Conservation (phyloP, 1,139 yeast species). For the Zygosaccharomyces pseudobailii region DNA sequence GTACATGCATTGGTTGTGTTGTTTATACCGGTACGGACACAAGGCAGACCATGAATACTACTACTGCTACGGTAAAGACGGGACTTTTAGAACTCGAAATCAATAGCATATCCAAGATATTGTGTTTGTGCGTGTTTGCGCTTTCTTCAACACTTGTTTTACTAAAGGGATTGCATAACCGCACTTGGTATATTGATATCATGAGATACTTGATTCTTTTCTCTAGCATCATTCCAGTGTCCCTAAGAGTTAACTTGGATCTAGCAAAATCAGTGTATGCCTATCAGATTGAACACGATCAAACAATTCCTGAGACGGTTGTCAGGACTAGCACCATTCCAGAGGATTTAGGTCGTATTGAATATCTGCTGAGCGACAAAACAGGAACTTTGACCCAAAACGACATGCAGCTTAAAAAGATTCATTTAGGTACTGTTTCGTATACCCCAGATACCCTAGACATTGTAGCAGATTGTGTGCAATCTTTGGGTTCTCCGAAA, state of each 20-base stretch:
- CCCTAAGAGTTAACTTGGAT: slow-evolving; percentile 88
- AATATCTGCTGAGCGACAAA: slow-evolving; percentile 86
- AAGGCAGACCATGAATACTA: slow-evolving; percentile 89
- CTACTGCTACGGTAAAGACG: slow-evolving; percentile 82
- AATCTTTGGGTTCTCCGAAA: slow-evolving; percentile 24
- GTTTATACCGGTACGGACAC: slow-evolving; percentile 91
- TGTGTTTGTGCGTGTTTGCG: slow-evolving; percentile 80
- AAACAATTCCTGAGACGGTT: slow-evolving; percentile 73
- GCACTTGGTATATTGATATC: slow-evolving; percentile 81
- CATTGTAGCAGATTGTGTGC: slow-evolving; percentile 69
- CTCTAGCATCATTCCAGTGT: slow-evolving; percentile 94
- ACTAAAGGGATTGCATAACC: slow-evolving; percentile 66
- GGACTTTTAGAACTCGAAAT: slow-evolving; percentile 90
- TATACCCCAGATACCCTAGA: slow-evolving; percentile 92
- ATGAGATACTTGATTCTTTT: slow-evolving; percentile 87
- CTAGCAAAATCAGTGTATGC: slow-evolving; percentile 96
- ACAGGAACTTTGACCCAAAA: slow-evolving; percentile 97
- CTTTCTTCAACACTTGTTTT: slow-evolving; percentile 74
- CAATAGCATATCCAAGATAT: slow-evolving; percentile 77
- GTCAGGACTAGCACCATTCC: slow-evolving; percentile 98
- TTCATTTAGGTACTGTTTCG: slow-evolving; percentile 88
- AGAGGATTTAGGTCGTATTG: slow-evolving; percentile 94
- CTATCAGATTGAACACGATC: slow-evolving; percentile 86
- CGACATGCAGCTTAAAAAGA: slow-evolving; percentile 93
- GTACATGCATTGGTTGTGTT: slow-evolving; percentile 82